Evolutionary conservation across 2,329 filamentous ascomycete genomes (phyloP).

Genomic region (Westerdykella aurantiaca): DNA sequence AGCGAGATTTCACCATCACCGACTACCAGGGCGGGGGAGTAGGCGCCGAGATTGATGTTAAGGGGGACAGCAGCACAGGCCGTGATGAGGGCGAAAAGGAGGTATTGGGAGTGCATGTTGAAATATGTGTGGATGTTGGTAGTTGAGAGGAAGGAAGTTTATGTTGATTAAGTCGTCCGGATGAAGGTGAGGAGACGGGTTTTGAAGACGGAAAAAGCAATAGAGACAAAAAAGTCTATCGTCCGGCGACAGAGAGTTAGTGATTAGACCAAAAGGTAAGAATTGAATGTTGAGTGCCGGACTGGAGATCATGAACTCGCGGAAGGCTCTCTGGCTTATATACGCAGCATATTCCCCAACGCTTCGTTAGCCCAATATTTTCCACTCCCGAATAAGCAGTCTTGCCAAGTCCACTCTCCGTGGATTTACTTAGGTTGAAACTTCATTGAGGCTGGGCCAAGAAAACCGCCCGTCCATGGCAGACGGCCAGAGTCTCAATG

Average conservation of each 20-base stretch:
- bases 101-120: conserved; percentile 37
- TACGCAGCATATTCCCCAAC: conserved; percentile 23
- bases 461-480: conserved; percentile 23
- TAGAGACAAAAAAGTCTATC: conserved; percentile 18
- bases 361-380: conserved; percentile 7
- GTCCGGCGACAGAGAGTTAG: conserved; percentile 25
- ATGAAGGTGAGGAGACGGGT: not conserved
- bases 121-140: conserved; percentile 10
- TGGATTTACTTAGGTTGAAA: conserved; percentile 33
- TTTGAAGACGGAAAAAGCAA: conserved; percentile 13
- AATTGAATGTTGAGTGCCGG: conserved; percentile 36
- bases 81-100: conserved; percentile 33
- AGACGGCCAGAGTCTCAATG: conserved; percentile 12
- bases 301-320: conserved; percentile 26
- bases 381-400: conserved; percentile 5
- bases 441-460: conserved; percentile 37
- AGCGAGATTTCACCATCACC: conserved; percentile 51
- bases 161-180: conserved; percentile 15
- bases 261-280: conserved; percentile 20
- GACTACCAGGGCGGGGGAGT: conserved; percentile 49
- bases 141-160: conserved; percentile 9
- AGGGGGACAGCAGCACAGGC: conserved; percentile 41
- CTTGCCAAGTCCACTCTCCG: conserved; percentile 28
- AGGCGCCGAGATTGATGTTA: conserved; percentile 50
- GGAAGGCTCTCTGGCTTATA: conserved; percentile 12